Evolutionary conservation across 208 protist species (phyloP), one percentile per base, ranked within the genome.

Genomic region (Acanthamoeba triangularis): DNA sequence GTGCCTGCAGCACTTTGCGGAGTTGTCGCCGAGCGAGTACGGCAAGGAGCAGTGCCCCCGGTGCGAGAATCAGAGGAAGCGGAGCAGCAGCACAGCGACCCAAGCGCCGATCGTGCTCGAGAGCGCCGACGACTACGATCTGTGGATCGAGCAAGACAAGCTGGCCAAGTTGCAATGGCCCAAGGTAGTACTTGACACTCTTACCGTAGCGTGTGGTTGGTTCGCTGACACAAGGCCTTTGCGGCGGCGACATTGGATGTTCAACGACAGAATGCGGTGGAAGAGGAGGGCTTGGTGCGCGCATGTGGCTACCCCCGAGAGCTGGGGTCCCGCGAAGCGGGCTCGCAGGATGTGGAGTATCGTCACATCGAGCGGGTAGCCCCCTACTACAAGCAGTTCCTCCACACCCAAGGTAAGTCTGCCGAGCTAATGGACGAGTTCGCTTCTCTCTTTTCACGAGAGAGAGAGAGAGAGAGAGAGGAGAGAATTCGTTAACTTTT

Each of bases 301-400:
- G 16, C 18, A n/a, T 80, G 72, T 80, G 72, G 72, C 37, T 80
- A 80, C 37, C 72, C 72, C 35, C 72, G 72, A 80, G 72, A 80
- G 37, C 72, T 80, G 30, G 72, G 72, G 30, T 80, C 72, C 72
- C 30, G 35, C 25, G 72, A 80, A 80, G 72, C 23, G 14, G 37
- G n/a, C 16, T 10, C 3, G 33, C 35, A 47, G 37, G 72, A 80
- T 44, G 72, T 80, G 33, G 72, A 37, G 14, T 80, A 80, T 44
- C 72, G 72, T 8, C 72, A 80, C 33, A 80, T 80, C 25, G 72
- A 80, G 72, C 72, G 30, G 4, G 35, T 33, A 37, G 72, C 72
- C 37, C 72, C 72, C 35, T 80, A 80, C 23, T 80, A 80, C 72
- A 80, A 80, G 37, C 72, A 80, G 33, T 47, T 49, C 10, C 72